Evolutionary conservation across 352 stramenopile genomes (phyloP).

Genomic region (Phytophthora chlamydospora): DNA sequence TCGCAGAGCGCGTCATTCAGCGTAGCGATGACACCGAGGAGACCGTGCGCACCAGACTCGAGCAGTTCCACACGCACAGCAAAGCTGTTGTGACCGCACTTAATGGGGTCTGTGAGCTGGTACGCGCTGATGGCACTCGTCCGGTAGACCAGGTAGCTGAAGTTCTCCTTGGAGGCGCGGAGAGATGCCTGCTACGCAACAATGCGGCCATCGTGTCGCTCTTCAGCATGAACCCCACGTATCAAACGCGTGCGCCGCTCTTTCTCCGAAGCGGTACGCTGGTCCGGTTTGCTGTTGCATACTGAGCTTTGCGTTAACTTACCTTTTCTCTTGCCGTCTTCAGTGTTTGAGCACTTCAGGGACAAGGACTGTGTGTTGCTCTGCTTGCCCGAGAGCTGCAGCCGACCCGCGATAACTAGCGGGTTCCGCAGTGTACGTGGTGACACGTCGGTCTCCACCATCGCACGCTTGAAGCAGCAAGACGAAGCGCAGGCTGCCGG

Average conservation of each 20-base stretch:
- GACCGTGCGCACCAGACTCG: constrained; percentile 86
- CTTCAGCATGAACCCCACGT: constrained; percentile 52
- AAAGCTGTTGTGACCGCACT: constrained; percentile 50
- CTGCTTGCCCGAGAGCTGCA: constrained; percentile 52
- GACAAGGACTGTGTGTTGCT: constrained; percentile 68
- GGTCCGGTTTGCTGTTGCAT: neutral
- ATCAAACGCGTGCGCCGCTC: constrained; percentile 50
- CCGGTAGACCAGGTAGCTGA: constrained; percentile 62
- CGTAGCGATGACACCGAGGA: constrained; percentile 91
- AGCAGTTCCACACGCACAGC: constrained; percentile 85
- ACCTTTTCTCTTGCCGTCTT: neutral
- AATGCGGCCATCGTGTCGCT: constrained; percentile 62
- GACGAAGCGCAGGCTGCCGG: constrained; percentile 26
- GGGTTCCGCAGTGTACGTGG: constrained; percentile 52
- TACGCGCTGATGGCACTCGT: constrained; percentile 53
- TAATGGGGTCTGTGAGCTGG: constrained; percentile 48
- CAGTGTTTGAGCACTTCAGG: constrained; percentile 63
- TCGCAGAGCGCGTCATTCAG: constrained; percentile 68
- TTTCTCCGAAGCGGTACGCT: constrained; percentile 61
- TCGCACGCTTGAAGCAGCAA: constrained; percentile 42
- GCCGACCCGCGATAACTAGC: constrained; percentile 44
- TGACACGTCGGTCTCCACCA: constrained; percentile 47
- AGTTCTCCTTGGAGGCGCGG: constrained; percentile 55
- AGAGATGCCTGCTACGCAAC: constrained; percentile 62
- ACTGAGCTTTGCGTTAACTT: constrained; percentile 10